Percentiles rank a stretch among this genome's conserved stretches.
These are phyloP conservation scores for Fraxinus latifolia DNA, from an alignment of 305 asterid species.

Conservation along the genomic window DNA sequence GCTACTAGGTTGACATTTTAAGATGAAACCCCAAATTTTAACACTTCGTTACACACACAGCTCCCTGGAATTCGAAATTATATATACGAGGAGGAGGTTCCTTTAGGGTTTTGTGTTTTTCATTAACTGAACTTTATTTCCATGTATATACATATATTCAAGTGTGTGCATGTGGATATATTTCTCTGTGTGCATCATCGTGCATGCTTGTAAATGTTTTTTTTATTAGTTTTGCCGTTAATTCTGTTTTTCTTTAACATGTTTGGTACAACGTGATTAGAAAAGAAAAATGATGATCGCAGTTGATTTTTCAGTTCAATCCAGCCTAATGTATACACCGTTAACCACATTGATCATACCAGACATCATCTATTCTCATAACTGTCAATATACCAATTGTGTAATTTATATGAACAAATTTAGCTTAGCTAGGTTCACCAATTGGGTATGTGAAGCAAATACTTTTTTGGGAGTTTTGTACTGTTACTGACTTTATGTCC, in stretches of 20 bases:
- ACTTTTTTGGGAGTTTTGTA: background rate
- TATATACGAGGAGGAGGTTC: background rate
- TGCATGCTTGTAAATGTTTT: background rate
- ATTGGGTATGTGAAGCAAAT: slow-evolving; percentile 38
- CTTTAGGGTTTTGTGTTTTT: background rate
- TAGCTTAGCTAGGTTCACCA: slow-evolving; percentile 44
- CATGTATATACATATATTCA: background rate
- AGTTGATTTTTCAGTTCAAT: background rate
- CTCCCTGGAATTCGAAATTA: background rate
- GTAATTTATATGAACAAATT: slow-evolving; percentile 40
- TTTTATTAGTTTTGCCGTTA: background rate
- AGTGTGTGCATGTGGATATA: background rate
- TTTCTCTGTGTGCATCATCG: background rate
- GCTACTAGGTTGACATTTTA: too few relatives aligned
- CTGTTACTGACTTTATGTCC: background rate
- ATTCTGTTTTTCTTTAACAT: background rate
- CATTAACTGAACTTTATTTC: background rate
- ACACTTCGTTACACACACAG: background rate
- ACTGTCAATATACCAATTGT: slow-evolving; percentile 2
- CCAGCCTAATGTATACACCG: background rate
- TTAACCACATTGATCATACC: too few relatives aligned
- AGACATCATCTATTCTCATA: too few relatives aligned
- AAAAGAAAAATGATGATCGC: background rate
- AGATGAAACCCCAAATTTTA: too few relatives aligned
- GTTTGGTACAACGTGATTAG: background rate